phyloP scores from a whole-genome alignment of 2,329 filamentous ascomycete genomes.

The Pyricularia sp. region DNA sequence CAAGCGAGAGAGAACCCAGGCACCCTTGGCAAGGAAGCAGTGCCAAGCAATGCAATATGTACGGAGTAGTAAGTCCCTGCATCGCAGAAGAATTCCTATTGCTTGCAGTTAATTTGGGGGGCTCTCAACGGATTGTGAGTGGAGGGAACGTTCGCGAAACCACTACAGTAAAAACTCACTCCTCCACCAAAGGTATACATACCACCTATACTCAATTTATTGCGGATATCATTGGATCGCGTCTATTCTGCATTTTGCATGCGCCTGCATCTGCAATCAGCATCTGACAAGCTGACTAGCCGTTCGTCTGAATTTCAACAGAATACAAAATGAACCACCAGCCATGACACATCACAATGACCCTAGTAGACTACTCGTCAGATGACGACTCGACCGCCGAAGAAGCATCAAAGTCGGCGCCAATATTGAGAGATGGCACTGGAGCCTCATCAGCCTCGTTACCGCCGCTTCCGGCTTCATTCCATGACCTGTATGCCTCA shows the following conservation, averaged over 20 bases:
- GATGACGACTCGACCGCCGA: slow-evolving; percentile 8
- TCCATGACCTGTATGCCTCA: slow-evolving; percentile 83
- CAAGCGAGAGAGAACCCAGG: neutral
- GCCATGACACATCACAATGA: slow-evolving; percentile 8
- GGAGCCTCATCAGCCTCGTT: slow-evolving; percentile 20
- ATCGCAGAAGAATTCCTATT: neutral
- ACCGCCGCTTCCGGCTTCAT: slow-evolving; percentile 65
- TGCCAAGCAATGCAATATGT: neutral
- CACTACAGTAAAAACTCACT: neutral
- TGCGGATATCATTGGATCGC: neutral
- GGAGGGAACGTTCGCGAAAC: neutral
- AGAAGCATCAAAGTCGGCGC: neutral
- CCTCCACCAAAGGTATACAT: neutral
- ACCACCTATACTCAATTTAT: neutral
- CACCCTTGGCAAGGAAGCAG: neutral
- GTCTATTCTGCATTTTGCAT: neutral
- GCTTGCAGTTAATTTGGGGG: neutral
- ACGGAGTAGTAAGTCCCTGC: neutral
- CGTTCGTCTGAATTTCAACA: neutral
- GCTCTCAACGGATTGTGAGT: neutral
- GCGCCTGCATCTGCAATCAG: neutral
- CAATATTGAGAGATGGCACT: neutral
- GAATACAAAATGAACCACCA: slow-evolving; percentile 10
- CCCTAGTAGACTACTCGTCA: slow-evolving; percentile 27
- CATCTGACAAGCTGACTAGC: neutral